Conservation (phyloP, 805 yeast species). For the Lachancea waltii region DNA sequence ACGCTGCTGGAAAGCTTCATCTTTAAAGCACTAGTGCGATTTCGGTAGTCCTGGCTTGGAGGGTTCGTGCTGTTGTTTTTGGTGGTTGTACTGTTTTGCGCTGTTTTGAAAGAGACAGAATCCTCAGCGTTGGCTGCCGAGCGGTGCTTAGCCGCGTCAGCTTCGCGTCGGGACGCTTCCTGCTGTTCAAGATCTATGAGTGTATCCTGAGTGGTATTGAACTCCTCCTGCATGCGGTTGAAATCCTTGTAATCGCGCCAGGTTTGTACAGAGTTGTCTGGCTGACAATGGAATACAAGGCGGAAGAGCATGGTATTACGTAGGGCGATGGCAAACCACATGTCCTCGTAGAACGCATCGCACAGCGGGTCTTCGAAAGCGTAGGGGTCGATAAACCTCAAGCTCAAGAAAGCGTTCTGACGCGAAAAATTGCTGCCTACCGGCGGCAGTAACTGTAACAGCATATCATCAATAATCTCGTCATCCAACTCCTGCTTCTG, state of each 20-base stretch:
- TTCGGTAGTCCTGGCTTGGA: constrained; percentile 6
- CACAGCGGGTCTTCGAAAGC: constrained; percentile 80
- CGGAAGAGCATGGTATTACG: constrained; percentile 78
- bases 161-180: neutral
- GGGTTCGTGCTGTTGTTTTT: neutral
- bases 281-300: constrained; percentile 86
- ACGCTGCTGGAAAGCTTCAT: constrained; percentile 29
- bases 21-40: constrained; percentile 21
- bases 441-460: constrained; percentile 25
- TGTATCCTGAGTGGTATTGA: constrained; percentile 32
- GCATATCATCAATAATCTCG: constrained; percentile 24
- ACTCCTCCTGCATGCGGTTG: constrained; percentile 54
- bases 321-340: constrained; percentile 78
- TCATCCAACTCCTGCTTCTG: constrained; percentile 28
- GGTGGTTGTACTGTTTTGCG: neutral
- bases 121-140: constrained; percentile 1
- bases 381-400: constrained; percentile 73
- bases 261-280: constrained; percentile 81
- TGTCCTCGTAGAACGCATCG: constrained; percentile 74
- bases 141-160: neutral
- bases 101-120: neutral
- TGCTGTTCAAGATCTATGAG: constrained; percentile 27
- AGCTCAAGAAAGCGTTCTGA: constrained; percentile 24
- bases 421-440: constrained; percentile 11
- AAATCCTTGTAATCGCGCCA: constrained; percentile 86